Base-by-base conservation (phyloP, 2,329 filamentous ascomycete genomes). In the Scytalidium lignicola region DNA sequence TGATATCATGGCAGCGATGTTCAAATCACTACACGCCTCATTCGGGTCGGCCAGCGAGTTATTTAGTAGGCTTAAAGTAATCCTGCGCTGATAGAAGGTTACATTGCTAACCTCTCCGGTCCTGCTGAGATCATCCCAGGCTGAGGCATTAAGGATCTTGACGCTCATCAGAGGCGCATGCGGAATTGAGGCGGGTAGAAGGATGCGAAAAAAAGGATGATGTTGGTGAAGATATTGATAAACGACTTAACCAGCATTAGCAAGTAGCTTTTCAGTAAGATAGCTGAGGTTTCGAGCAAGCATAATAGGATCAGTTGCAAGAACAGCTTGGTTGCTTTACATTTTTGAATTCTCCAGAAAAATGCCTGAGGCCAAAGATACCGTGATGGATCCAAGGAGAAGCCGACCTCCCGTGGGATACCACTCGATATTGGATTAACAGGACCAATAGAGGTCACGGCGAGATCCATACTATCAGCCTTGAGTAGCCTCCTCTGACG, bases 91-190 rank as follows among this genome's bases (percentile, higher is more conserved):
- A 15, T 55, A 47, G 2, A 52, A 29, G 5, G 55, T 55, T 41
- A 58, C 41, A 20, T 47, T 39, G 48, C 55, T 50, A 23, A 57
- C 52, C 41, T 52, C 41, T 17, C 45, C 42, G 2, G 37, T 37
- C 2, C 48, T 45, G 44, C 46, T 57, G 2, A 58, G 41, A 26
- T 57, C 56, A 48, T 58, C 55, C 56, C 56, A 58, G 26, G 56
- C 47, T 4, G 56, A 55, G 2, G 56, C 55, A 41, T 57, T 55
- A 12, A 58, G 17, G n/a, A 58, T 55, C 32, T 58, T 58, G 9
- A 51, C 44, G 22, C 56, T 58, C 56, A 58, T 57, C 10, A 58
- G 47, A 10, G 54, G 50, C 22, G 44, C 45, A 48, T 57, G 48
- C 10, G 46, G 29, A 2, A 54, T 37, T 17, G 53, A 50, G 3